These are phyloP conservation scores for Protostelium mycophagum DNA, from an alignment of 78 protist genomes.

Conservation along the genomic window DNA sequence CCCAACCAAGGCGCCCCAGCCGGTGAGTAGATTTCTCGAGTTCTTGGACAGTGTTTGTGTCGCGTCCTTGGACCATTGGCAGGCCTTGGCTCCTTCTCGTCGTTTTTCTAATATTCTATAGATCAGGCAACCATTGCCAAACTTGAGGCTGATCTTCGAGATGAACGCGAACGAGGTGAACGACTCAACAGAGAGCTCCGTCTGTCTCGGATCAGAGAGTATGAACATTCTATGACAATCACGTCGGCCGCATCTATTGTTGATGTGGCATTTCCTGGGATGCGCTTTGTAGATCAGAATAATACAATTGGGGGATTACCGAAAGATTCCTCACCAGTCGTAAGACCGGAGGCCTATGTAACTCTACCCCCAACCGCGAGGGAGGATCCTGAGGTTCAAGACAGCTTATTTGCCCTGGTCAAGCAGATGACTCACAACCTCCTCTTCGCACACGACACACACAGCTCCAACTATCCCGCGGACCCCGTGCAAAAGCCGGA, in stretches of 20 bases:
- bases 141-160: not conserved
- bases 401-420: not conserved
- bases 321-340: not conserved
- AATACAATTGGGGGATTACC: not conserved
- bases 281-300: not conserved
- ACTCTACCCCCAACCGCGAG: not conserved
- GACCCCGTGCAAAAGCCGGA: constrained; percentile 2
- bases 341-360: constrained; percentile 1
- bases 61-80: not conserved
- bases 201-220: not conserved
- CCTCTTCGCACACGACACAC: not conserved
- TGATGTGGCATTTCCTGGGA: not conserved
- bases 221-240: not conserved
- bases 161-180: not conserved
- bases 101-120: not conserved
- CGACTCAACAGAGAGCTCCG: not conserved
- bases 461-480: constrained; percentile 2
- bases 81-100: constrained; percentile 2
- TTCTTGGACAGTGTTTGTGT: not conserved
- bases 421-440: not conserved
- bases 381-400: not conserved
- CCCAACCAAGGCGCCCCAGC: not conserved
- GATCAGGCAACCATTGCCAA: not conserved
- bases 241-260: not conserved
- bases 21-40: constrained; percentile 1